Evolutionary conservation across 2,329 filamentous ascomycete genomes (phyloP).

Genomic region (Dryadomyces quercus-mongolicae): DNA sequence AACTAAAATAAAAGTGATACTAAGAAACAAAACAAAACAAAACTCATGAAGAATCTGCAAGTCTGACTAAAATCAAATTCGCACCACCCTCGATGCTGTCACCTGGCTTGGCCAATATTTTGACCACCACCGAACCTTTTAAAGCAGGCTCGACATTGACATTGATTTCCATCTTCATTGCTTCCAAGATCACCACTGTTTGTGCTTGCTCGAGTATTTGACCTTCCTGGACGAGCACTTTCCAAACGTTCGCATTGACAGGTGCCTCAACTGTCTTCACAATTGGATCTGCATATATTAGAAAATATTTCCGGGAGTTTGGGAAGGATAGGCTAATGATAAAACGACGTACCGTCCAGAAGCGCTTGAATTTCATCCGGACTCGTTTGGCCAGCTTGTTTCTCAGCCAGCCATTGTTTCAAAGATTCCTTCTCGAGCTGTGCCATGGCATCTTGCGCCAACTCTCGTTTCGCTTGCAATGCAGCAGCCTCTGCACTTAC

Average conservation of each 20-base stretch:
- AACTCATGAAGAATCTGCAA: not conserved
- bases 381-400: not conserved
- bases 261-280: not conserved
- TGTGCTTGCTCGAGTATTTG: slow-evolving; percentile 18
- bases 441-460: not conserved
- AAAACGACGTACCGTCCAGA: not conserved
- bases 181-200: slow-evolving; percentile 32
- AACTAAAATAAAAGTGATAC: too few species aligned
- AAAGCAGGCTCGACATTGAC: not conserved
- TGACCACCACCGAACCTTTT: not conserved
- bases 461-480: not conserved
- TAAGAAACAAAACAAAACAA: too few species aligned
- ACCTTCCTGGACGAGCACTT: slow-evolving; percentile 28
- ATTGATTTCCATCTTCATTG: slow-evolving; percentile 47
- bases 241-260: slow-evolving; percentile 43
- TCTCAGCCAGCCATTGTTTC: not conserved
- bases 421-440: not conserved
- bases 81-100: not conserved
- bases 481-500: not conserved
- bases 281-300: not conserved
- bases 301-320: too few species aligned
- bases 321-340: too few species aligned
- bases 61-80: not conserved
- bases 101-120: not conserved
- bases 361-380: not conserved